Base-by-base conservation (phyloP, 495 filamentous ascomycete genomes). In the Aspergillus cavernicola region DNA sequence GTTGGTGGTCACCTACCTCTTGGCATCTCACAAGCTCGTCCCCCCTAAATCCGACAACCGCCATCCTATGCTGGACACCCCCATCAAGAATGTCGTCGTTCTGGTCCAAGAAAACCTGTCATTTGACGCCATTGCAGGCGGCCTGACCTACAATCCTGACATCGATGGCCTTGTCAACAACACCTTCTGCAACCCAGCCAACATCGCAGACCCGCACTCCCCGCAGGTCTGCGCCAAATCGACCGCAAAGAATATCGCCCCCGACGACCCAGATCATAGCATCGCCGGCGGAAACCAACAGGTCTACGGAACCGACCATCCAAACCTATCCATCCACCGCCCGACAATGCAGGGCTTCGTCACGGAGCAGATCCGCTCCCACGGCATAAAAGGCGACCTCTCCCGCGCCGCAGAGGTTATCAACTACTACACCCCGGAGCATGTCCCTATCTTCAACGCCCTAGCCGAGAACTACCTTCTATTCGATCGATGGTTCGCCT, bases 401-500 rank as follows among this genome's bases (percentile, higher is more conserved):
- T 56, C 61, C 6, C 66, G 69, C 31, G 72, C 72, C 6, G 64
- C 66, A 22, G 69, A 78, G 53, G 76, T 71, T 16, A 73, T 80
- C 57, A 74, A 76, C 59, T 78, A 77, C 58, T 78, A 77, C 59
- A 68, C 69, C 13, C 70, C 66, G 2, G 70, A 74, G 8, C 65
- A 75, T 38, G 63, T 78, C 15, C 75, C 74, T 3, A 67, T 78
- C 18, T 68, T 78, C 53, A 67, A 60, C 26, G 50, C 66, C 40
- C 66, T 80, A 35, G 75, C 72, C 6, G 65, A 77, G 53, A 78
- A 80, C 58, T 80, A 69, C 51, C 69, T 75, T 8, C 67, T 77
- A 7, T 78, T 79, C 52, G 73, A 79, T 57, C 57, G 67, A 13
- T 80, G 75, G 75, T 75, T 75, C 59, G 72, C 74, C 18, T 49